Evolutionary conservation across 2,329 filamentous ascomycete species (phyloP).

Genomic region (Paraconiothyrium brasiliense): DNA sequence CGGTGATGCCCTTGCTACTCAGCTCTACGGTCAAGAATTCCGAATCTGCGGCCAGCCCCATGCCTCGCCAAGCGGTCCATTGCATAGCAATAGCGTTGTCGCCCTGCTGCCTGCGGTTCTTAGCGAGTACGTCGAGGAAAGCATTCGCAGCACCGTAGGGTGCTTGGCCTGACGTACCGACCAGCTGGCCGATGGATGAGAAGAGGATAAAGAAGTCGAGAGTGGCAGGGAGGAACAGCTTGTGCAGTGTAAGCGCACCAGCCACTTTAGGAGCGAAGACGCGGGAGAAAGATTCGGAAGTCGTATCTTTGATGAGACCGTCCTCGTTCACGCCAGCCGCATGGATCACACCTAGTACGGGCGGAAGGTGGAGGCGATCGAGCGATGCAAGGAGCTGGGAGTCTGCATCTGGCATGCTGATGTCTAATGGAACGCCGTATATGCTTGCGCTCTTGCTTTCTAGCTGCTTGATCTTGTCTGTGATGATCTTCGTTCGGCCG

Average conservation of each 20-base stretch:
- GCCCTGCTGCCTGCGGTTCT: conserved; percentile 40
- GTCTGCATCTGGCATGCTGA: conserved; percentile 35
- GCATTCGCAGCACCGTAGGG: conserved; percentile 42
- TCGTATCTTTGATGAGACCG: conserved; percentile 47
- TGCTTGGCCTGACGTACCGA: conserved; percentile 35
- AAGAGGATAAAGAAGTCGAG: conserved; percentile 42
- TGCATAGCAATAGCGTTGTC: conserved; percentile 56
- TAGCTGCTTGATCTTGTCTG: conserved; percentile 27
- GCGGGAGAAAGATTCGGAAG: conserved; percentile 35
- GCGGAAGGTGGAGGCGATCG: conserved; percentile 49
- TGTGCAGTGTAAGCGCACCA: conserved; percentile 40
- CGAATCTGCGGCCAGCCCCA: conserved; percentile 51
- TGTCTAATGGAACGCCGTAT: conserved; percentile 49
- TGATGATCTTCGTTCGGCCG: conserved; percentile 19
- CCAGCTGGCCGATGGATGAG: conserved; percentile 36
- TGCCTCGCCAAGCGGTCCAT: conserved; percentile 55
- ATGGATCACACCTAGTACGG: conserved; percentile 54
- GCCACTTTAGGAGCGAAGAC: conserved; percentile 47
- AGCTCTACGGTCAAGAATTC: conserved; percentile 55
- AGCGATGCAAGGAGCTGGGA: conserved; percentile 32
- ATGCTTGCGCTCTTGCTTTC: conserved; percentile 43
- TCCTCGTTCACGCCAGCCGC: conserved; percentile 53
- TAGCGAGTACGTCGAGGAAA: conserved; percentile 41
- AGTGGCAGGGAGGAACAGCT: conserved; percentile 34
- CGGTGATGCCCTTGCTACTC: conserved; percentile 54